phyloP scores from a whole-genome alignment of 768 basidiomycete genomes.

The Suillus weaverae region DNA sequence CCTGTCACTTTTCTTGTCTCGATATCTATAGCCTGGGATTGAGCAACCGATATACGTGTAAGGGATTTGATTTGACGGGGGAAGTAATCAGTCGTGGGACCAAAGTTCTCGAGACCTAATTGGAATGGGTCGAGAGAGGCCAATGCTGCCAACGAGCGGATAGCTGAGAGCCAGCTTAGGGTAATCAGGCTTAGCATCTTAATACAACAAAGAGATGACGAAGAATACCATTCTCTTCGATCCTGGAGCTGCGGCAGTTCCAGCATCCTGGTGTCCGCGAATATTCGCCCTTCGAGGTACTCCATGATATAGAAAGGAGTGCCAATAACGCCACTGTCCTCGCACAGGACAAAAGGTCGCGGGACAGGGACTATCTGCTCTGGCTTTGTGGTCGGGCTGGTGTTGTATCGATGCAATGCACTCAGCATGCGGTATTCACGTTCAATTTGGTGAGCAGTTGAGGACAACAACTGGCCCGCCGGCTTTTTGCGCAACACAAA shows the following conservation, averaged over 20 bases:
- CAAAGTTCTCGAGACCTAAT: conserved; percentile 71
- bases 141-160: conserved; percentile 68
- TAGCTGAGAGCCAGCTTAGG: conserved; percentile 74
- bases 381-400: conserved; percentile 45
- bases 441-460: conserved; percentile 94
- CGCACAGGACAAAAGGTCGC: conserved; percentile 79
- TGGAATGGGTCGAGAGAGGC: conserved; percentile 60
- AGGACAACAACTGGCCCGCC: conserved; percentile 79
- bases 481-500: conserved; percentile 95
- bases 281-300: conserved; percentile 91
- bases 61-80: conserved; percentile 92
- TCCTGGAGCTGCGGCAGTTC: conserved; percentile 57
- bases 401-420: conserved; percentile 77
- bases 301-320: conserved; percentile 98
- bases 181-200: background rate
- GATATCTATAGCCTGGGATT: conserved; percentile 66
- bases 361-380: conserved; percentile 77
- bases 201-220: too few relatives aligned
- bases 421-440: conserved; percentile 84
- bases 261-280: conserved; percentile 79
- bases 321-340: conserved; percentile 74
- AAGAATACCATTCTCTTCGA: conserved; percentile 66
- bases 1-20: conserved; percentile 63
- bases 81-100: conserved; percentile 79
- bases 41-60: conserved; percentile 75